These are phyloP conservation scores for Metschnikowia aberdeeniae DNA, from an alignment of 805 yeast species.

Conservation along the genomic window DNA sequence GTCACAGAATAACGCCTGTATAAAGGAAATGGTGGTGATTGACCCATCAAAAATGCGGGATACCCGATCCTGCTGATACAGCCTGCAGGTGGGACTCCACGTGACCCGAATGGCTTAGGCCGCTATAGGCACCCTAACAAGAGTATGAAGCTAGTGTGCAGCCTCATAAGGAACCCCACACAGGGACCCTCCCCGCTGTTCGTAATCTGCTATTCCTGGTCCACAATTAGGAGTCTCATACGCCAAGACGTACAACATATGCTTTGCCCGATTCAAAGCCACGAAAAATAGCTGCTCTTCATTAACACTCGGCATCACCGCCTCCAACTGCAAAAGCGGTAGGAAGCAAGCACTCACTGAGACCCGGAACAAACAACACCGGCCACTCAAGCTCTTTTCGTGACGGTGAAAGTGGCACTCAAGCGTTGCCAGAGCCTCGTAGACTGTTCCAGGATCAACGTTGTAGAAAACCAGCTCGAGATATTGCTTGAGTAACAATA, in stretches of 20 bases:
- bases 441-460: constrained; percentile 19
- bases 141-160: too few species aligned
- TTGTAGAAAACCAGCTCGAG: constrained; percentile 16
- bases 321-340: constrained; percentile 42
- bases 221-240: constrained; percentile 9
- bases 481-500: constrained; percentile 9
- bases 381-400: constrained; percentile 96
- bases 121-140: too few species aligned
- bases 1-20: too few species aligned
- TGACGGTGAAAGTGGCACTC: constrained; percentile 63
- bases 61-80: too few species aligned
- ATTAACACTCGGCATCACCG: constrained; percentile 33
- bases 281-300: constrained; percentile 91
- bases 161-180: too few species aligned
- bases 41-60: too few species aligned
- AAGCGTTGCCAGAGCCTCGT: constrained; percentile 18
- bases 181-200: too few species aligned
- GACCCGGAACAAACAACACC: constrained; percentile 75
- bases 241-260: constrained; percentile 44
- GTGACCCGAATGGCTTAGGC: too few species aligned
- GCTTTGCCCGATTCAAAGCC: constrained; percentile 80
- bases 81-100: too few species aligned
- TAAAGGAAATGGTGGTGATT: too few species aligned
- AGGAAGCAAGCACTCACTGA: constrained; percentile 67
- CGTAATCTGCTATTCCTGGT: too few species aligned